These are phyloP conservation scores for Xylaria palmicola DNA, from an alignment of 495 filamentous ascomycete genomes.

Conservation along the genomic window DNA sequence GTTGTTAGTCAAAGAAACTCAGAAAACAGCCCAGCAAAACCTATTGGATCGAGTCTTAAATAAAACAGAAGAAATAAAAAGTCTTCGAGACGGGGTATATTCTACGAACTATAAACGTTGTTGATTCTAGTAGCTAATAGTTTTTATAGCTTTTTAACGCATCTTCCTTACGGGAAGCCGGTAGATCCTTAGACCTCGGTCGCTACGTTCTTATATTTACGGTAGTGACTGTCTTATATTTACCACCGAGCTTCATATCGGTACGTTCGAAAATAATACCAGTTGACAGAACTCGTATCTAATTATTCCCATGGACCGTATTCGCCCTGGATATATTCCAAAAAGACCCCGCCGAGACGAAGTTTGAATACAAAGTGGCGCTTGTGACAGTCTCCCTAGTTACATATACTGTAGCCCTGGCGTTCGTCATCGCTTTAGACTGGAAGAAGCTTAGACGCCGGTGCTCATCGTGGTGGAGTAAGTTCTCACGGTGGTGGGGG, in stretches of 20 bases:
- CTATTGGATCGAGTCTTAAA: not conserved
- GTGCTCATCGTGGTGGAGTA: not conserved
- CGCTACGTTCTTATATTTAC: not conserved
- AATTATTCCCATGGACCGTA: not conserved
- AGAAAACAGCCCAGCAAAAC: not conserved
- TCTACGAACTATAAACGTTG: not conserved
- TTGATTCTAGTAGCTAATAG: not conserved
- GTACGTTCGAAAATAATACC: not conserved
- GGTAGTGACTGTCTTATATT: not conserved
- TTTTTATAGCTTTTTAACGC: not conserved
- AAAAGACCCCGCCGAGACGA: not conserved
- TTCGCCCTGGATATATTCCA: not conserved
- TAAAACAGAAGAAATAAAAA: not conserved
- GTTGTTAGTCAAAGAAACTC: not conserved
- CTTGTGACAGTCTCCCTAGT: not conserved
- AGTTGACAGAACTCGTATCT: not conserved
- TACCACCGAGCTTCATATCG: slow-evolving; percentile 1
- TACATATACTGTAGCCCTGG: not conserved
- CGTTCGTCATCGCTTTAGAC: not conserved
- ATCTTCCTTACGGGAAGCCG: not conserved
- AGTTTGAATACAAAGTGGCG: not conserved
- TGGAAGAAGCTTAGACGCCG: not conserved
- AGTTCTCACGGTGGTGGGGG: too few relatives aligned
- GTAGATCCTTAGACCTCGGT: not conserved
- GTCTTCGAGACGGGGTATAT: not conserved